Percentiles rank a stretch among this genome's conserved stretches.
Conservation (phyloP, 1,139 yeast species). For the Citeromyces hawaiiensis region DNA sequence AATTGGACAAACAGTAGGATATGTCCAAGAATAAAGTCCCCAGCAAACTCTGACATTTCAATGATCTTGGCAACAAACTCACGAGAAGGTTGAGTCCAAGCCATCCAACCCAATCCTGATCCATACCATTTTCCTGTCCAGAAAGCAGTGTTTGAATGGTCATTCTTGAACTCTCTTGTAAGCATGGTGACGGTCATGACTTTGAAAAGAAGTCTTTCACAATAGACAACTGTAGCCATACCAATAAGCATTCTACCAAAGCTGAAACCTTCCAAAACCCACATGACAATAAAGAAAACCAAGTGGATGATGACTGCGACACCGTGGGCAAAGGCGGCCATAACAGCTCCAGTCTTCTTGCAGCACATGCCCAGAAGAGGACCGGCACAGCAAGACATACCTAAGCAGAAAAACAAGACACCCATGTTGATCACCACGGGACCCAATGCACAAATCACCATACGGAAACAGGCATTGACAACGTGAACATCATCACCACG, state of each 20-base stretch:
- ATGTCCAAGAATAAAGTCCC: conserved; percentile 92
- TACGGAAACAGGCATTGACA: conserved; percentile 36
- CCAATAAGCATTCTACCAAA: conserved; percentile 79
- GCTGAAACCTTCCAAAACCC: conserved; percentile 54
- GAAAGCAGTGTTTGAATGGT: conserved; percentile 94
- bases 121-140: conserved; percentile 99
- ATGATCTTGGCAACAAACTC: conserved; percentile 90
- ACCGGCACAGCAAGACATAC: conserved; percentile 33
- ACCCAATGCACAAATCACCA: conserved; percentile 29
- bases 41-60: conserved; percentile 93
- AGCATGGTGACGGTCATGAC: conserved; percentile 64
- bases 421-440: conserved; percentile 40
- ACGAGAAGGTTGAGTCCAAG: conserved; percentile 92
- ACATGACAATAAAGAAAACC: conserved; percentile 41
- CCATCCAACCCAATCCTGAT: conserved; percentile 88
- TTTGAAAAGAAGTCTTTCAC: conserved; percentile 84
- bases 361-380: conserved; percentile 24
- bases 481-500: conserved; percentile 47
- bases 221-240: conserved; percentile 68
- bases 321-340: conserved; percentile 40
- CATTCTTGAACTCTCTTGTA: conserved; percentile 96
- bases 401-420: conserved; percentile 31
- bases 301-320: conserved; percentile 39
- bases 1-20: conserved; percentile 75
- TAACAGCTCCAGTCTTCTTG: conserved; percentile 19